phyloP scores from a whole-genome alignment of 2,329 filamentous ascomycete genomes.

The Decorospora gaudefroyi region DNA sequence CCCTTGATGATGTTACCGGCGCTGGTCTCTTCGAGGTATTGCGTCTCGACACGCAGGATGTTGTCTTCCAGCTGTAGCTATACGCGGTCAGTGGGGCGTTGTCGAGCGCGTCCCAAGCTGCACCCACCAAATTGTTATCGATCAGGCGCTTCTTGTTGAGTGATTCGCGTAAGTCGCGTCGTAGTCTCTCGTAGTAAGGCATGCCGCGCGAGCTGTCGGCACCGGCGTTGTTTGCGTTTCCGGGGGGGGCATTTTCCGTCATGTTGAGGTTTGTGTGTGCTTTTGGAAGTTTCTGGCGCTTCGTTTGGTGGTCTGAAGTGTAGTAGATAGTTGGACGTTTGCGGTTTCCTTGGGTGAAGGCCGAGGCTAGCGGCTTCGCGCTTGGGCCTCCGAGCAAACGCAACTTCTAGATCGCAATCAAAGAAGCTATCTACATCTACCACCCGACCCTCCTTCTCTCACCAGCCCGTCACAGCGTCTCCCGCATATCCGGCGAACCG shows the following conservation, averaged over 20 bases:
- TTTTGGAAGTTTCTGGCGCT: background rate
- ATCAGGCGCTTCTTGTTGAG: slow-evolving; percentile 67
- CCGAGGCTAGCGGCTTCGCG: slow-evolving; percentile 23
- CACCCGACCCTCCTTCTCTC: slow-evolving; percentile 3
- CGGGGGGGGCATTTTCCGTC: slow-evolving; percentile 55
- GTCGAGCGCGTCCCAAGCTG: slow-evolving; percentile 3
- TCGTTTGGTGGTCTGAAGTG: slow-evolving; percentile 3
- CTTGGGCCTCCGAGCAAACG: slow-evolving; percentile 25
- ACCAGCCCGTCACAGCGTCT: background rate
- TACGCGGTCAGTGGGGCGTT: slow-evolving; percentile 20
- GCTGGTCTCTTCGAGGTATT: slow-evolving; percentile 84
- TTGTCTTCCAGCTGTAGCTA: slow-evolving; percentile 71
- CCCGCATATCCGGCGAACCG: slow-evolving; percentile 1
- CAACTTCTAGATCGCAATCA: slow-evolving; percentile 16
- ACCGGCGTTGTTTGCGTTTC: slow-evolving; percentile 40
- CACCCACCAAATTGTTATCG: slow-evolving; percentile 62
- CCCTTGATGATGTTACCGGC: slow-evolving; percentile 95
- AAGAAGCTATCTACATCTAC: slow-evolving; percentile 8
- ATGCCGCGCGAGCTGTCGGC: slow-evolving; percentile 56
- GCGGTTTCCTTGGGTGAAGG: slow-evolving; percentile 20
- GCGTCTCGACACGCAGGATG: slow-evolving; percentile 80
- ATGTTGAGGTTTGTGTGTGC: slow-evolving; percentile 37
- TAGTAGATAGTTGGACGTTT: slow-evolving; percentile 11
- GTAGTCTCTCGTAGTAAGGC: slow-evolving; percentile 74
- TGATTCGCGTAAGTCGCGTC: slow-evolving; percentile 68